Evolutionary conservation across 768 basidiomycete species (phyloP).

Genomic region (Mycena filopes): DNA sequence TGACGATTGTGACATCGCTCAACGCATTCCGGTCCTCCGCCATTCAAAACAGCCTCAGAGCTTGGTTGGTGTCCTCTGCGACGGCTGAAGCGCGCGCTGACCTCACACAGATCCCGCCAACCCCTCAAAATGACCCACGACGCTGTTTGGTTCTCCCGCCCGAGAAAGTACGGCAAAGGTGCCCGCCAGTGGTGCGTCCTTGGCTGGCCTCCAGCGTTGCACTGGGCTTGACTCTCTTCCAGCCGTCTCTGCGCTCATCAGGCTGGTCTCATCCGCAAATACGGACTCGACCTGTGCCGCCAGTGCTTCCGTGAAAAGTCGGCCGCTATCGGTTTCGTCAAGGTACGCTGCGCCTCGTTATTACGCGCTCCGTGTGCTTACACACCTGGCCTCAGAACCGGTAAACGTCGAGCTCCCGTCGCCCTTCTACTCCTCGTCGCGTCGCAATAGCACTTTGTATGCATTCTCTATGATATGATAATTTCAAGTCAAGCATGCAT

Average conservation of each 20-base stretch:
- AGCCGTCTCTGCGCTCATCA: slow-evolving; percentile 98
- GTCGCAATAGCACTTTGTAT: slow-evolving; percentile 29
- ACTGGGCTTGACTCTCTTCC: slow-evolving; percentile 20
- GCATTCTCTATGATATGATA: slow-evolving; percentile 35
- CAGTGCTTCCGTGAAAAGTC: slow-evolving; percentile 99
- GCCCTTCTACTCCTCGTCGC: slow-evolving; percentile 16
- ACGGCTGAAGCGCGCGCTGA: not conserved
- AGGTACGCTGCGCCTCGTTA: slow-evolving; percentile 62
- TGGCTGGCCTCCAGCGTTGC: not conserved
- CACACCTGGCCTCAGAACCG: slow-evolving; percentile 23
- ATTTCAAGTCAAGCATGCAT: slow-evolving; percentile 29
- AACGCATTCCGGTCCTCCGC: not conserved
- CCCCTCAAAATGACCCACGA: slow-evolving; percentile 91
- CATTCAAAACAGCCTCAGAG: slow-evolving; percentile 24
- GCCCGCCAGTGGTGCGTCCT: slow-evolving; percentile 88
- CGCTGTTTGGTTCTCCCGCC: slow-evolving; percentile 97
- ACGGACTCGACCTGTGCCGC: slow-evolving; percentile 96
- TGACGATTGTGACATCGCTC: not conserved
- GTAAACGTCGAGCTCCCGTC: slow-evolving; percentile 18
- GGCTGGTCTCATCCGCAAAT: slow-evolving; percentile 97
- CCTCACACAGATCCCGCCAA: slow-evolving; percentile 31
- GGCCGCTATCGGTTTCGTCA: slow-evolving; percentile 91
- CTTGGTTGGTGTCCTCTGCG: slow-evolving; percentile 10
- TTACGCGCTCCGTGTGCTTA: not conserved
- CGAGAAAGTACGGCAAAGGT: slow-evolving; percentile 95